Percentiles rank a stretch among this genome's conserved stretches.
Conservation (phyloP, 257 asterid genomes). For the Capsicum chinense region DNA sequence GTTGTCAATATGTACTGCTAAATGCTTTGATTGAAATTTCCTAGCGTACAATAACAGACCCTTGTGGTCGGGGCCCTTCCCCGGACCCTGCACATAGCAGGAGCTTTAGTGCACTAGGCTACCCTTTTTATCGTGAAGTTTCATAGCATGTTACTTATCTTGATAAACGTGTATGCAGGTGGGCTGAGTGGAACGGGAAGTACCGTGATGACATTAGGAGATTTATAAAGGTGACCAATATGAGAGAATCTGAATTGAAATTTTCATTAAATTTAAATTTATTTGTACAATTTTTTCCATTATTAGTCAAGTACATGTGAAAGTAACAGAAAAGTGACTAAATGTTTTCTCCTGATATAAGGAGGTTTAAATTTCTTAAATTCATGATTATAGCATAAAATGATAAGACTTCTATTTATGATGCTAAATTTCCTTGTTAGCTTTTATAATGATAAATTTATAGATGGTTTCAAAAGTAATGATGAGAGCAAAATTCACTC, state of each 20-base stretch:
- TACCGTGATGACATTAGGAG: conserved; percentile 91
- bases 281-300: background rate
- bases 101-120: too few relatives aligned
- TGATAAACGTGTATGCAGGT: conserved; percentile 52
- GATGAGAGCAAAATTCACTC: background rate
- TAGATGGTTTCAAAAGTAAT: background rate
- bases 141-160: background rate
- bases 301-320: background rate
- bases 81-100: too few relatives aligned
- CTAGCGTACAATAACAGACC: too few relatives aligned
- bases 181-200: conserved; percentile 99
- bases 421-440: background rate
- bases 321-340: conserved; percentile 20
- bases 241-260: conserved; percentile 2
- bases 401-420: background rate
- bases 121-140: background rate
- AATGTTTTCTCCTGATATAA: conserved; percentile 21
- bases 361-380: conserved; percentile 18
- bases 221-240: conserved; percentile 76
- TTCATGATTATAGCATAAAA: background rate
- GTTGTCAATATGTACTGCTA: background rate
- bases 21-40: conserved; percentile 10
- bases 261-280: conserved; percentile 10
- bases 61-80: too few relatives aligned
- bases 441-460: background rate